A percentile compares a stretch with the other conserved stretches of the same genome.
Evolutionary conservation across 73 alveolate species (phyloP).

Genomic region (Urostyla sp.): DNA sequence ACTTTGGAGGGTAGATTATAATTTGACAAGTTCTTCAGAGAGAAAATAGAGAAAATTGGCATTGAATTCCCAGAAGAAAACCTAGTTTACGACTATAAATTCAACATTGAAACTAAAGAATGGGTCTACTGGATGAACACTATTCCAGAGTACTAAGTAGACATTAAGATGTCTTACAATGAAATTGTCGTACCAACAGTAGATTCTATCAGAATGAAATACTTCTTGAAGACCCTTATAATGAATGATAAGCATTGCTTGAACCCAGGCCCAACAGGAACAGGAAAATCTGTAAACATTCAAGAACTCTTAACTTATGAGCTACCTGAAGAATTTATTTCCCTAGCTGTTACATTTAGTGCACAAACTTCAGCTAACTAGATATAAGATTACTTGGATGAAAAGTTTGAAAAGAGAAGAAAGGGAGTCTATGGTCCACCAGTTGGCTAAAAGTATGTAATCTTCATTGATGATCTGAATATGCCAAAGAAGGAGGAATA

Average conservation of each 20-base stretch:
- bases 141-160: conserved; percentile 85
- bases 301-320: conserved; percentile 94
- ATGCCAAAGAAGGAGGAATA: conserved; percentile 99
- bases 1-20: conserved; percentile 94
- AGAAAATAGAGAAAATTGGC: conserved; percentile 72
- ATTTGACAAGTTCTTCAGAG: conserved; percentile 86
- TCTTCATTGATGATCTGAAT: conserved; percentile 99
- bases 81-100: conserved; percentile 88
- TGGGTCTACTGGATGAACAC: conserved; percentile 94
- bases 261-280: conserved; percentile 99
- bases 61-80: conserved; percentile 81
- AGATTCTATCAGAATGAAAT: conserved; percentile 98
- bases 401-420: conserved; percentile 96
- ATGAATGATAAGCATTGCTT: conserved; percentile 95
- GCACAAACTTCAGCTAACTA: conserved; percentile 99
- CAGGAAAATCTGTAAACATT: conserved; percentile 99
- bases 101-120: conserved; percentile 78
- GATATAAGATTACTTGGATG: conserved; percentile 96
- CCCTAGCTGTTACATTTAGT: conserved; percentile 93
- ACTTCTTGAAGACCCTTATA: conserved; percentile 89
- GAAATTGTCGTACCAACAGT: conserved; percentile 99
- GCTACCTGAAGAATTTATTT: conserved; percentile 95
- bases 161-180: conserved; percentile 88
- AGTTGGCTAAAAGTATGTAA: conserved; percentile 97
- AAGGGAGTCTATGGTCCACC: conserved; percentile 99